Conservation (phyloP, 768 basidiomycete species). For the Agaricus blazei region DNA sequence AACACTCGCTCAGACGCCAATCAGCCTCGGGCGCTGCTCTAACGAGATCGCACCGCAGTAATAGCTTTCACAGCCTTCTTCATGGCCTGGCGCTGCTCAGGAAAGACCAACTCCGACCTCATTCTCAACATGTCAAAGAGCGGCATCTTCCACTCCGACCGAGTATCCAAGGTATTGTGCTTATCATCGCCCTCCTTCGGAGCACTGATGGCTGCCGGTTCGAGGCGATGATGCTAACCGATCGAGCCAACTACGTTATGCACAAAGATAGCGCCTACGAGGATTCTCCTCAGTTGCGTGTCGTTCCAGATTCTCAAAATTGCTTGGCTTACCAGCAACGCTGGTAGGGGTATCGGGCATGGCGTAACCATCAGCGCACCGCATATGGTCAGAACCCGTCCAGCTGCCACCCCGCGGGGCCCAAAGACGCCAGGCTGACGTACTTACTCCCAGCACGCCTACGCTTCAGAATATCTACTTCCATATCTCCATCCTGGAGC, state of each 20-base stretch:
- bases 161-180: slow-evolving; percentile 47
- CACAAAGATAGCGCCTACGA: slow-evolving; percentile 54
- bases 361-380: slow-evolving; percentile 95
- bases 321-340: background rate
- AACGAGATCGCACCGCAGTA: background rate
- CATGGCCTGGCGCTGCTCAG: slow-evolving; percentile 85
- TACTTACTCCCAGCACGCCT: slow-evolving; percentile 59
- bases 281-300: slow-evolving; percentile 69
- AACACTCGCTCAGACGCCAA: background rate
- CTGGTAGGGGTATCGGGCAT: slow-evolving; percentile 64
- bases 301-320: background rate
- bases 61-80: background rate
- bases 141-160: slow-evolving; percentile 52
- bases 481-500: slow-evolving; percentile 66
- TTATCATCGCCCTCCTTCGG: background rate
- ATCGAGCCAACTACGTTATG: slow-evolving; percentile 65
- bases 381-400: slow-evolving; percentile 71
- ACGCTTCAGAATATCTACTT: slow-evolving; percentile 75
- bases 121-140: slow-evolving; percentile 56
- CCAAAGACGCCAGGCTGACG: background rate
- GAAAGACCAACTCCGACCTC: slow-evolving; percentile 66
- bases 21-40: background rate
- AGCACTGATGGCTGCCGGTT: background rate
- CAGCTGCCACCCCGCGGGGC: background rate
- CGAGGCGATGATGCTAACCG: slow-evolving; percentile 67